These are phyloP conservation scores for Pterocarpus macrocarpus DNA, from an alignment of 306 rosid species.

Conservation along the genomic window DNA sequence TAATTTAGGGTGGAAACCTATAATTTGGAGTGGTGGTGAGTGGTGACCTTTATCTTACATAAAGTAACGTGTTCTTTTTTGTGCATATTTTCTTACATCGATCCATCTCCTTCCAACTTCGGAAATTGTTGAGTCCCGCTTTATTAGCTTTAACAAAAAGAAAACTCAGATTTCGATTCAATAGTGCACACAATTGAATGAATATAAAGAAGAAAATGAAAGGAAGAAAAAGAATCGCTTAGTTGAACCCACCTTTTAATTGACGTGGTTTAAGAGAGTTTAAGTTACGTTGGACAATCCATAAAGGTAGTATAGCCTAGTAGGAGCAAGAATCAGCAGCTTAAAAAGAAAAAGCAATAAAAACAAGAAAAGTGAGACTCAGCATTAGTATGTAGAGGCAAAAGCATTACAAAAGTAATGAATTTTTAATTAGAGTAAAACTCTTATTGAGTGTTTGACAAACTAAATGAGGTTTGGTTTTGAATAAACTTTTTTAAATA, in stretches of 20 bases:
- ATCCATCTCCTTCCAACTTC: not conserved
- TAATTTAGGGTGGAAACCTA: not conserved
- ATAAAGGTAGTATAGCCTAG: not conserved
- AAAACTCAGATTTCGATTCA: not conserved
- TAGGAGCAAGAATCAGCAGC: not conserved
- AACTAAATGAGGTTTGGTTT: too few relatives aligned
- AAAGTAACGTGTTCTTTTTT: slow-evolving; percentile 13
- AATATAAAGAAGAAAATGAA: not conserved
- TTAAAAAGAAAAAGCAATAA: not conserved
- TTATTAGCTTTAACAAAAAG: slow-evolving; percentile 11
- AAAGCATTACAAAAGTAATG: too few relatives aligned
- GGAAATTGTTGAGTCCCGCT: not conserved
- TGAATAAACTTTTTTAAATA: too few relatives aligned
- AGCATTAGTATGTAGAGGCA: too few relatives aligned
- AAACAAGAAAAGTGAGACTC: not conserved
- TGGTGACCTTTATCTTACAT: slow-evolving; percentile 21
- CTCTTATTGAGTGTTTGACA: too few relatives aligned
- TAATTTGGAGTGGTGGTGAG: not conserved
- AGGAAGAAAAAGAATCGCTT: not conserved
- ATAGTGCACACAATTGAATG: not conserved
- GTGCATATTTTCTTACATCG: not conserved
- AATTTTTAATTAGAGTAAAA: too few relatives aligned
- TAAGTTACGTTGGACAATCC: not conserved
- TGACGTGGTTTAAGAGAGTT: not conserved
- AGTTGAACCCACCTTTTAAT: not conserved